phyloP scores from a whole-genome alignment of 345 rosid genomes.

The Cardamine occulta region DNA sequence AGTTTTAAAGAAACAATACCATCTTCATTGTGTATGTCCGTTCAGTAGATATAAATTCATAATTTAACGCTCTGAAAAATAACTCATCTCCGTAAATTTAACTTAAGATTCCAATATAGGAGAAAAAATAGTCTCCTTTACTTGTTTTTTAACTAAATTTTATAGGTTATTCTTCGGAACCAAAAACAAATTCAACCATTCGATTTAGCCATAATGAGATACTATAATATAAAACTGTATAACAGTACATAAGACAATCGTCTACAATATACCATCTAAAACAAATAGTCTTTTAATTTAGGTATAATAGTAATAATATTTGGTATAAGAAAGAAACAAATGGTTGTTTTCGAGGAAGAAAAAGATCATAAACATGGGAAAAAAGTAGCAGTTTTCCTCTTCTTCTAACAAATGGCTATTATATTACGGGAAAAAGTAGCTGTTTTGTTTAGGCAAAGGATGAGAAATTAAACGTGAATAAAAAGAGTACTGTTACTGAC shows the following conservation, averaged over 20 bases:
- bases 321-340: not conserved
- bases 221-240: not conserved
- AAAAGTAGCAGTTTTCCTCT: not conserved
- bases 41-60: too few species aligned
- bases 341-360: not conserved
- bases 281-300: not conserved
- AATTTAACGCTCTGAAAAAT: too few species aligned
- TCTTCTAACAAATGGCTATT: not conserved
- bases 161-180: not conserved
- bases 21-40: too few species aligned
- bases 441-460: not conserved
- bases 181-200: too few species aligned
- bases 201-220: not conserved
- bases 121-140: too few species aligned
- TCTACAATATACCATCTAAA: not conserved
- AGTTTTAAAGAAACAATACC: too few species aligned
- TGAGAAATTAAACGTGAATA: conserved; percentile 33
- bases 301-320: too few species aligned
- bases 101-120: not conserved
- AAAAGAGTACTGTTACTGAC: not conserved
- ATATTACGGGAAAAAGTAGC: not conserved
- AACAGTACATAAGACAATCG: not conserved
- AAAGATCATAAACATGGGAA: too few species aligned
- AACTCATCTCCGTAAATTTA: not conserved
- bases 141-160: too few species aligned